A percentile compares a stretch with the other conserved stretches of the same genome.
These are phyloP conservation scores for Lachnellula suecica DNA, from an alignment of 2,329 filamentous ascomycete species.

Conservation along the genomic window DNA sequence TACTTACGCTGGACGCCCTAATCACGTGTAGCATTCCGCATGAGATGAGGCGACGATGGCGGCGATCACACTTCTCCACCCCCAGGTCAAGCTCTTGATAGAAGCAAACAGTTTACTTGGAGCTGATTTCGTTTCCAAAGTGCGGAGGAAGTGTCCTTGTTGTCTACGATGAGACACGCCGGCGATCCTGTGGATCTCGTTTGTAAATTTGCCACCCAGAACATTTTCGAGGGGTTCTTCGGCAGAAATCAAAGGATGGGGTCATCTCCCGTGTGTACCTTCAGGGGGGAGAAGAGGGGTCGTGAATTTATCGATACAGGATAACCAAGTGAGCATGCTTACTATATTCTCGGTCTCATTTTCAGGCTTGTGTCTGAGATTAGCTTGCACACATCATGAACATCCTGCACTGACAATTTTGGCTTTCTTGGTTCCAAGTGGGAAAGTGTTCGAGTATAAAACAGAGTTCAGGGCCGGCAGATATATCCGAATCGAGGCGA, in stretches of 20 bases:
- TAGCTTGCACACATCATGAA: neutral
- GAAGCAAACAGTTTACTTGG: conserved; percentile 11
- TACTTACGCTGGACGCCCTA: neutral
- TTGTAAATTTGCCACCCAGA: conserved; percentile 14
- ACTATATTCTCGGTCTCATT: neutral
- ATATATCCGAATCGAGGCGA: conserved; percentile 14
- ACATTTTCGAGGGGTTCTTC: neutral
- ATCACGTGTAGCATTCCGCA: conserved; percentile 7
- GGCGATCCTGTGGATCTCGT: conserved; percentile 10
- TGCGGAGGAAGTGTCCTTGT: neutral
- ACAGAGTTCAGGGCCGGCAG: conserved; percentile 5
- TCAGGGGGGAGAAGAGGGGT: neutral
- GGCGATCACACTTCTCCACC: conserved; percentile 6
- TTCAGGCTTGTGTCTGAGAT: neutral
- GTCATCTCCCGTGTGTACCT: neutral
- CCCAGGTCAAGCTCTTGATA: conserved; percentile 13
- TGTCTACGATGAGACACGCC: conserved; percentile 2
- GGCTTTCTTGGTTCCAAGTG: neutral
- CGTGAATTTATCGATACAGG: neutral
- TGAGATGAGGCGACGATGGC: conserved; percentile 6
- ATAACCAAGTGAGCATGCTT: neutral
- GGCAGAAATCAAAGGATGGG: conserved; percentile 6
- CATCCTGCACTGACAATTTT: neutral
- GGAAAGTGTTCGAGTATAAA: neutral
- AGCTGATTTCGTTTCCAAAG: conserved; percentile 8